Evolutionary conservation across 2,329 filamentous ascomycete species (phyloP), one percentile per base, ranked within the genome.

Genomic region (Verruconis gallopava): DNA sequence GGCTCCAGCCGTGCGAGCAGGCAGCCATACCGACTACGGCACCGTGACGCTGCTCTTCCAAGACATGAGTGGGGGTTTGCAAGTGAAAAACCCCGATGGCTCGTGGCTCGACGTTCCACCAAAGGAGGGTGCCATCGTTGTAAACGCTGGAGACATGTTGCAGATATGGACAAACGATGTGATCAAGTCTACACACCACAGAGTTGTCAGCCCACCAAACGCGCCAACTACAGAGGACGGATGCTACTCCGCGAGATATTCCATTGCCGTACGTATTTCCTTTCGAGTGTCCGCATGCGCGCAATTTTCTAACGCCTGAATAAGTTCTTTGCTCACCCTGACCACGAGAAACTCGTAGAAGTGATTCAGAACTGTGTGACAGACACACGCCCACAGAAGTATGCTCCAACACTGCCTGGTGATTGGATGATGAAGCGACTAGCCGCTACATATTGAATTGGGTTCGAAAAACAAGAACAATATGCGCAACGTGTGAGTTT

Each of bases 161-260:
- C 81, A 77, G 21, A 91, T 93, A 58, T 96, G 89, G 89, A 96
- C 91, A 1, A 81, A 81, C 49, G 86, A 86, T 0, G 61, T 95
- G 38, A 70, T 96, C 48, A 81, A 85, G 51, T 86, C 79, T 50
- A 95, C 89, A 0, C 76, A 95, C 4, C 91, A 96, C 56, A 70
- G 89, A 9, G 89, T 96, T 21, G 76, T 89, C 11, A 20, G 18
- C 9, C 42, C 42, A 42, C 32, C 34, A 4, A 37, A 18, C 17
- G 35, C 35, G 35, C 13, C 13, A 19, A 19, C 17, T 4, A 37
- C 13, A 3, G 35, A 37, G 13, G 17, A 37, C 21, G 35, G 35
- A 3, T 37, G 12, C 12, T 38, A 21, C 21, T 43, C 33, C 9
- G 40, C 33, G 13, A 21, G 40, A 17, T 38, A 43, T 25, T 43